These are phyloP conservation scores for Chaetothyriales sp. DNA, from an alignment of 2,329 filamentous ascomycete genomes.

Conservation along the genomic window DNA sequence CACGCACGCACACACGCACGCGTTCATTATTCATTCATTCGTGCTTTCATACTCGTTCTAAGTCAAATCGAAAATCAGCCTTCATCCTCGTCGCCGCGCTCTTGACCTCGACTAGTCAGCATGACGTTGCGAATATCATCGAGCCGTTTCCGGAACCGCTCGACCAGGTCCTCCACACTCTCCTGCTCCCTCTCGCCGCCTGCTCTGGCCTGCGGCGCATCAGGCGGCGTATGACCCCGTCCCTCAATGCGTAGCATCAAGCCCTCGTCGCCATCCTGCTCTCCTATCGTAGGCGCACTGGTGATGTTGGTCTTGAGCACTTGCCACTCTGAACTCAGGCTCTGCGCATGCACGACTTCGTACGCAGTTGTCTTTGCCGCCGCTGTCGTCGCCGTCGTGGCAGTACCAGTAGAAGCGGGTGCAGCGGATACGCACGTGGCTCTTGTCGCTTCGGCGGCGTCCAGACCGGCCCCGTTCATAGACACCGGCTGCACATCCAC, in stretches of 20 bases:
- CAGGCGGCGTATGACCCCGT: conserved; percentile 11
- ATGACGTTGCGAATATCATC: conserved; percentile 30
- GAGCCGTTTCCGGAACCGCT: conserved; percentile 32
- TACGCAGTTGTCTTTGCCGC: conserved; percentile 24
- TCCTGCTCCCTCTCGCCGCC: conserved; percentile 18
- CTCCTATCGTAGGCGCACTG: conserved; percentile 51
- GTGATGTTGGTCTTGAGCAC: conserved; percentile 41
- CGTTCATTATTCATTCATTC: not conserved
- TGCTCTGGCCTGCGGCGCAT: conserved; percentile 18
- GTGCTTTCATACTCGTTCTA: not conserved
- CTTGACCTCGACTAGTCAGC: conserved; percentile 1
- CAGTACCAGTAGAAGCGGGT: conserved; percentile 35
- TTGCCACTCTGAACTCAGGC: conserved; percentile 62
- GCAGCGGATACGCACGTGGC: conserved; percentile 1
- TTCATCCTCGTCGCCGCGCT: not conserved
- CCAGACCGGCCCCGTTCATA: conserved; percentile 16
- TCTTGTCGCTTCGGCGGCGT: conserved; percentile 20
- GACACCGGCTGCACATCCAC: conserved; percentile 37
- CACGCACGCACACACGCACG: too few relatives aligned
- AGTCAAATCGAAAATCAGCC: not conserved
- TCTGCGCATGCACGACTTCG: conserved; percentile 54
- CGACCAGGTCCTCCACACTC: conserved; percentile 33
- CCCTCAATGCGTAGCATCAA: conserved; percentile 35
- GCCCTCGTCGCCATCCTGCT: conserved; percentile 35
- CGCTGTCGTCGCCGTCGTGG: conserved; percentile 38